These are phyloP conservation scores for Fonsecaea nubica DNA, from an alignment of 2,329 filamentous ascomycete genomes.

Conservation along the genomic window DNA sequence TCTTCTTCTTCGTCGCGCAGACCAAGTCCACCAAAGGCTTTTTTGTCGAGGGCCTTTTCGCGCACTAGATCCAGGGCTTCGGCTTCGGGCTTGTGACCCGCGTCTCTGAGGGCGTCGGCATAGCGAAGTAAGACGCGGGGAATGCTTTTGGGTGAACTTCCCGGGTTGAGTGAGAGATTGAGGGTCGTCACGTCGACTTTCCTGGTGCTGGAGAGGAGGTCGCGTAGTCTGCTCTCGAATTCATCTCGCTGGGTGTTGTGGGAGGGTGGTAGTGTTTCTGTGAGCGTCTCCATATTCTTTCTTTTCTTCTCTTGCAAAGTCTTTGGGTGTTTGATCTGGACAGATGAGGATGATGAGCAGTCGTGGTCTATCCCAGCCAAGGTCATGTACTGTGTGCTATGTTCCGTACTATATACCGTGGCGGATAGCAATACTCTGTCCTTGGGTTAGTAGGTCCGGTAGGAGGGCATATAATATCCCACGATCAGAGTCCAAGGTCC, in stretches of 20 bases:
- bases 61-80: slow-evolving; percentile 26
- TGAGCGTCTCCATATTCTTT: slow-evolving; percentile 13
- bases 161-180: background rate
- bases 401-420: too few relatives aligned
- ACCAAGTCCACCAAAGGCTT: slow-evolving; percentile 31
- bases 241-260: background rate
- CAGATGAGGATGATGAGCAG: too few relatives aligned
- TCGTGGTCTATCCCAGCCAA: too few relatives aligned
- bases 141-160: background rate
- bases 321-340: background rate
- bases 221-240: slow-evolving; percentile 20
- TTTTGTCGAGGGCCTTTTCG: slow-evolving; percentile 30
- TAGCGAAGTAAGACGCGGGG: slow-evolving; percentile 16
- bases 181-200: background rate
- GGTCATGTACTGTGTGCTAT: too few relatives aligned
- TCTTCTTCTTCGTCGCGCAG: slow-evolving; percentile 7
- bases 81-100: slow-evolving; percentile 15
- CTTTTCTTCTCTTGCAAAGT: background rate
- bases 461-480: too few relatives aligned
- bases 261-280: slow-evolving; percentile 3
- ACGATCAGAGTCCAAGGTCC: too few relatives aligned
- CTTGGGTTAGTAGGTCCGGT: too few relatives aligned
- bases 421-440: too few relatives aligned
- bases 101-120: slow-evolving; percentile 12
- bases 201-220: slow-evolving; percentile 17